Percentiles rank a stretch among this genome's conserved stretches.
phyloP scores from a whole-genome alignment of 2,329 filamentous ascomycete species.

The Diplodia corticola region DNA sequence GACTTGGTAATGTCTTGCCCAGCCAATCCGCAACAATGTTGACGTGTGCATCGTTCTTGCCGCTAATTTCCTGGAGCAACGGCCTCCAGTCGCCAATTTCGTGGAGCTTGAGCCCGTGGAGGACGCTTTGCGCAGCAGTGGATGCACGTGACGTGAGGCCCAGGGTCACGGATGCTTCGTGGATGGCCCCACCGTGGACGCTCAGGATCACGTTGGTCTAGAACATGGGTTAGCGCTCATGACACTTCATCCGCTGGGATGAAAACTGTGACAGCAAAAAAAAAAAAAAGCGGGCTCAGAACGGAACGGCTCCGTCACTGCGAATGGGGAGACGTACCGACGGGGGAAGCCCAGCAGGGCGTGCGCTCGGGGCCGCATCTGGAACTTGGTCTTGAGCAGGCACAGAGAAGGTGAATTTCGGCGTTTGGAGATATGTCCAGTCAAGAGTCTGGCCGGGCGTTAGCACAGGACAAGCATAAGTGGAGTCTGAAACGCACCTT shows the following conservation, averaged over 20 bases:
- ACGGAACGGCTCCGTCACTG: background rate
- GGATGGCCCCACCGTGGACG: slow-evolving; percentile 8
- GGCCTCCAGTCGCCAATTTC: slow-evolving; percentile 48
- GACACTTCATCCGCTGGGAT: background rate
- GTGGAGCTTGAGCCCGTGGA: slow-evolving; percentile 48
- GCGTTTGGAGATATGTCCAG: slow-evolving; percentile 86
- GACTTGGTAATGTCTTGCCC: slow-evolving; percentile 28
- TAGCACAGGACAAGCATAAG: slow-evolving; percentile 2
- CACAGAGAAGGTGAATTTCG: slow-evolving; percentile 67
- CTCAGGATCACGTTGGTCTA: slow-evolving; percentile 4
- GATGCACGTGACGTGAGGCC: background rate
- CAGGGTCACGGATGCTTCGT: background rate
- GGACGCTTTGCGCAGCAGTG: background rate
- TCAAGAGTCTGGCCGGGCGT: slow-evolving; percentile 53
- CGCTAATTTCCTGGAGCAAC: slow-evolving; percentile 4
- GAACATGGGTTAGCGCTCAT: background rate
- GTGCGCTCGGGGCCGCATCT: slow-evolving; percentile 34
- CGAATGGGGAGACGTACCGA: slow-evolving; percentile 42
- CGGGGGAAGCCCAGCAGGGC: slow-evolving; percentile 51
- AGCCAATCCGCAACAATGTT: slow-evolving; percentile 26
- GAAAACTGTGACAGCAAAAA: slow-evolving; percentile 5
- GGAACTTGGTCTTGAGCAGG: background rate
- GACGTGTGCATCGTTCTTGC: background rate
- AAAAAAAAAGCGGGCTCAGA: background rate
- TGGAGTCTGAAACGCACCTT: slow-evolving; percentile 20